A percentile compares a stretch with the other conserved stretches of the same genome.
Conservation (phyloP, 495 filamentous ascomycete species). For the Talaromyces adpressus region DNA sequence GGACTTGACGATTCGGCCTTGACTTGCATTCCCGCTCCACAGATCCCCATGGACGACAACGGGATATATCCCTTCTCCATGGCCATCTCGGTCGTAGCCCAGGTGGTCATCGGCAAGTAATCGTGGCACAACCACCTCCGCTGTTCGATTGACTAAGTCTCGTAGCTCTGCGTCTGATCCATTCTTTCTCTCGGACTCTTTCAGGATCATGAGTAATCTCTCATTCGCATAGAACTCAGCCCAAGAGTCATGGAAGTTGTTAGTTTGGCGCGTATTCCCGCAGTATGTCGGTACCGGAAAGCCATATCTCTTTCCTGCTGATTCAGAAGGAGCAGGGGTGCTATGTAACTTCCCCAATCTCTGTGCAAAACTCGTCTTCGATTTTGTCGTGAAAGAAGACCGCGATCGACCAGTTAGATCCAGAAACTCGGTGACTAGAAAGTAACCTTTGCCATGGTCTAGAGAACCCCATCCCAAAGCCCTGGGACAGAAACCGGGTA, state of each 20-base stretch:
- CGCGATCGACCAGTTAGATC: conserved; percentile 41
- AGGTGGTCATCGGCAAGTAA: conserved; percentile 63
- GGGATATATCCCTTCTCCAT: conserved; percentile 50
- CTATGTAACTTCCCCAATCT: conserved; percentile 77
- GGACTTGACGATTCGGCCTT: conserved; percentile 50
- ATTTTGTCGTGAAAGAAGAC: conserved; percentile 16
- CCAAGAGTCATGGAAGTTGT: conserved; percentile 63
- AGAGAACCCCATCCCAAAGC: conserved; percentile 64
- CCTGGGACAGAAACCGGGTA: conserved; percentile 67
- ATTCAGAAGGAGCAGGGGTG: conserved; percentile 55
- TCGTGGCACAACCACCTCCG: conserved; percentile 56
- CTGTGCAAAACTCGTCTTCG: conserved; percentile 49
- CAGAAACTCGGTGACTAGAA: conserved; percentile 78
- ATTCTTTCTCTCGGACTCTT: conserved; percentile 49
- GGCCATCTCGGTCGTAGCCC: conserved; percentile 37
- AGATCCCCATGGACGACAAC: conserved; percentile 86
- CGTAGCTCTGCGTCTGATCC: conserved; percentile 56
- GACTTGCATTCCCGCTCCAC: conserved; percentile 81
- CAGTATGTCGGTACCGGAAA: conserved; percentile 82
- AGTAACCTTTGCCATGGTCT: conserved; percentile 40
- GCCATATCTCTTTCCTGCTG: conserved; percentile 50
- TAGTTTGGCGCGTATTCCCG: conserved; percentile 75
- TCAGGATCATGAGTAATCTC: conserved; percentile 58
- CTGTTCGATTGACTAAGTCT: conserved; percentile 56
- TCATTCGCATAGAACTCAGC: conserved; percentile 75